Conservation (phyloP, 2,329 filamentous ascomycete genomes). For the Epichloe scottii region DNA sequence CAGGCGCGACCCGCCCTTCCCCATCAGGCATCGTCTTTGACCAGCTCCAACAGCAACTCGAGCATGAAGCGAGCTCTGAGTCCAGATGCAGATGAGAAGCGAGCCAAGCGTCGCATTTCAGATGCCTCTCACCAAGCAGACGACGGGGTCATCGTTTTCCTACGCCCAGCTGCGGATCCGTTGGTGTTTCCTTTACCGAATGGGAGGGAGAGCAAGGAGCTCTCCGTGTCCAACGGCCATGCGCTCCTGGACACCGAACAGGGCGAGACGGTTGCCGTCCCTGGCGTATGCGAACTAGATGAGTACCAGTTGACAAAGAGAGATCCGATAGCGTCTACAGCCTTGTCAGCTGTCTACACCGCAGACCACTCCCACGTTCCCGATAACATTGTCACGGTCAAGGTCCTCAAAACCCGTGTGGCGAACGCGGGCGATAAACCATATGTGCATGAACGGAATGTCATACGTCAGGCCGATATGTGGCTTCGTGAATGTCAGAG, state of each 20-base stretch:
- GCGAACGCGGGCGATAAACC: constrained; percentile 29
- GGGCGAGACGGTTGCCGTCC: constrained; percentile 36
- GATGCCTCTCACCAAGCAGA: constrained; percentile 20
- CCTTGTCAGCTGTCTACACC: constrained; percentile 43
- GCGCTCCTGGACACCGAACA: constrained; percentile 37
- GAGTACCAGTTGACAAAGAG: constrained; percentile 42
- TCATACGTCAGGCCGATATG: constrained; percentile 47
- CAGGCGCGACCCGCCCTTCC: constrained; percentile 17
- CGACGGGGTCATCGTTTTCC: constrained; percentile 43
- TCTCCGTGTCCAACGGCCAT: constrained; percentile 33
- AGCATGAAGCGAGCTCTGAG: constrained; percentile 38
- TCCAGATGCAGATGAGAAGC: constrained; percentile 31
- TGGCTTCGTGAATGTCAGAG: constrained; percentile 46
- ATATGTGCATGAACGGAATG: constrained; percentile 38
- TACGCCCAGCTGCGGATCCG: constrained; percentile 35
- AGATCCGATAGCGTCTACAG: constrained; percentile 42
- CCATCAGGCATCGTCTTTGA: constrained; percentile 20
- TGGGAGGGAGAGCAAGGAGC: constrained; percentile 32
- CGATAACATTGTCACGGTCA: constrained; percentile 44
- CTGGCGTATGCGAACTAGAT: constrained; percentile 38
- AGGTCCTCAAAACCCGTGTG: constrained; percentile 44
- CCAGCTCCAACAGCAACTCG: constrained; percentile 23
- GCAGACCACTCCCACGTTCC: constrained; percentile 39
- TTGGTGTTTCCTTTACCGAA: constrained; percentile 40
- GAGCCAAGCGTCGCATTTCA: constrained; percentile 29